Evolutionary conservation across 2,329 filamentous ascomycete species (phyloP).

Genomic region (Aureobasidium melanogenum): DNA sequence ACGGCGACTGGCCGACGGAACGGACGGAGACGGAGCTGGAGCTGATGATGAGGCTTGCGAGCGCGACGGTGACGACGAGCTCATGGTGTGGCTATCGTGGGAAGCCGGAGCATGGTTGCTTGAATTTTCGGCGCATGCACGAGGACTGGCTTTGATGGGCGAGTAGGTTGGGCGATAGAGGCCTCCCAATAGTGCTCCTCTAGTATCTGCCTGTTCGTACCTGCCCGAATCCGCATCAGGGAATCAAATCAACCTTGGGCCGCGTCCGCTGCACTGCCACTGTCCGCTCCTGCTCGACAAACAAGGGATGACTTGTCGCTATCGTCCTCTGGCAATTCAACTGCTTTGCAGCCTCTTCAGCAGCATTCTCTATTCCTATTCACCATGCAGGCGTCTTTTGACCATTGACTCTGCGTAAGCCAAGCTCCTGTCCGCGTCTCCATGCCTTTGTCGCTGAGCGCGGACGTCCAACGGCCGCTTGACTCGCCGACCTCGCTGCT

Average conservation of each 20-base stretch:
- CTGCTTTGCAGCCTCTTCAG: background rate
- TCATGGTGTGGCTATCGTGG: background rate
- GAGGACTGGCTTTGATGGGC: background rate
- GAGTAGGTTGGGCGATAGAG: too few relatives aligned
- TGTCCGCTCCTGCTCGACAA: background rate
- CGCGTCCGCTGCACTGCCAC: background rate
- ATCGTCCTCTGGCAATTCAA: background rate
- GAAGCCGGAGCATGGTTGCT: background rate
- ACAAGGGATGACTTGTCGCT: too few relatives aligned
- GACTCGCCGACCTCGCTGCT: background rate
- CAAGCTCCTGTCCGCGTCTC: background rate
- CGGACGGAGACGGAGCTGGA: background rate
- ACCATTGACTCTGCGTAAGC: background rate
- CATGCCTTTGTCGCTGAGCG: background rate
- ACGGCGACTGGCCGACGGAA: constrained; percentile 21
- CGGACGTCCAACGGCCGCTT: background rate
- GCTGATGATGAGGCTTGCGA: background rate
- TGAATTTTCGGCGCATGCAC: background rate
- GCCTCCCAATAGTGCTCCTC: background rate
- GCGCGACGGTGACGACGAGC: constrained; percentile 3
- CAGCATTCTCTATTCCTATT: too few relatives aligned
- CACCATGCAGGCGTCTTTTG: background rate
- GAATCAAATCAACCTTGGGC: background rate
- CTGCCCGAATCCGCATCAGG: background rate
- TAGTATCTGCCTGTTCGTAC: background rate